These are phyloP conservation scores for Toxoplasma gondii DNA, from an alignment of 169 alveolate genomes.

Conservation along the genomic window DNA sequence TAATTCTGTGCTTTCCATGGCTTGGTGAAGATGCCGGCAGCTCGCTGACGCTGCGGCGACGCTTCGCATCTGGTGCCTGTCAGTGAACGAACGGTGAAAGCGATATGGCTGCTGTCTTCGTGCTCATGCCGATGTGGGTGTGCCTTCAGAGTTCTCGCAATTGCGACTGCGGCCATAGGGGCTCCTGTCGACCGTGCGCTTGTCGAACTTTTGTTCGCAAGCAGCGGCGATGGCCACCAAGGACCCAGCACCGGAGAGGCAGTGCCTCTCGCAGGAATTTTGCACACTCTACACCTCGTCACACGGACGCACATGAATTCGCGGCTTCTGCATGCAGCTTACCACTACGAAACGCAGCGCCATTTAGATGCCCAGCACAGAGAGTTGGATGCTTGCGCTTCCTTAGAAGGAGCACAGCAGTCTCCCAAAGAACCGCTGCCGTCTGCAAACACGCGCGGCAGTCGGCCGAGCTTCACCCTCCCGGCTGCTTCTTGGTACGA, in stretches of 20 bases:
- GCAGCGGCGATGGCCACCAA: slow-evolving; percentile 19
- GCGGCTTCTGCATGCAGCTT: slow-evolving; percentile 32
- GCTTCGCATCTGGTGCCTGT: too few relatives aligned
- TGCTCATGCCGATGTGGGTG: not conserved
- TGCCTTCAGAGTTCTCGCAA: slow-evolving; percentile 23
- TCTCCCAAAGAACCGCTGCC: not conserved
- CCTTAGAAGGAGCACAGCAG: not conserved
- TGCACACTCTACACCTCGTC: slow-evolving; percentile 37
- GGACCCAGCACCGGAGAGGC: not conserved
- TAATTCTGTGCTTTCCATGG: too few relatives aligned
- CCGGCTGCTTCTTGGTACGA: slow-evolving; percentile 24
- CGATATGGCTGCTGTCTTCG: not conserved
- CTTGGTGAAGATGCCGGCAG: too few relatives aligned
- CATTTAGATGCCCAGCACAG: not conserved
- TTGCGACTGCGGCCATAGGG: slow-evolving; percentile 13
- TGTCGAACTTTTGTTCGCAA: slow-evolving; percentile 13
- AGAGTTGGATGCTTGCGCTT: not conserved
- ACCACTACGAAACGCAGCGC: slow-evolving; percentile 19
- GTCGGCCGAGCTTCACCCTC: not conserved
- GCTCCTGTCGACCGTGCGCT: slow-evolving; percentile 29
- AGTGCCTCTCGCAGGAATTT: not conserved
- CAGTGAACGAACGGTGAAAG: too few relatives aligned
- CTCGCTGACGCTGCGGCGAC: too few relatives aligned
- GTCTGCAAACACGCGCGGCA: too few relatives aligned
- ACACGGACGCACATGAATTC: slow-evolving; percentile 27